These are phyloP conservation scores for Mortierella sp. DNA, from an alignment of 371 early-diverging fungal genomes.

Conservation along the genomic window DNA sequence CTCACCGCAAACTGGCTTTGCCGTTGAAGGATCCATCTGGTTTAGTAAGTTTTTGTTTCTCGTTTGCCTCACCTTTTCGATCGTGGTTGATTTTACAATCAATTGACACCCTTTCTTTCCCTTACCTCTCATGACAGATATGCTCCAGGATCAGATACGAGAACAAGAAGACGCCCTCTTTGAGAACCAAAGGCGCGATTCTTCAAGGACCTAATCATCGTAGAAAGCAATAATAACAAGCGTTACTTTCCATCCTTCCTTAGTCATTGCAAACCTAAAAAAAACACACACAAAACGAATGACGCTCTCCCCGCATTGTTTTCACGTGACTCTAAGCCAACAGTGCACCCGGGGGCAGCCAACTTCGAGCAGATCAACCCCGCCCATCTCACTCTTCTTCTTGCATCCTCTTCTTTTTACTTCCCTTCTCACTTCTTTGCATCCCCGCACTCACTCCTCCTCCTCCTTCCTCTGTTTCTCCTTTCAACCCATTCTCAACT, in stretches of 20 bases:
- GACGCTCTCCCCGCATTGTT: constrained; percentile 32
- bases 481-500: constrained; percentile 2
- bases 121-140: constrained; percentile 11
- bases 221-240: background rate
- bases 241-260: background rate
- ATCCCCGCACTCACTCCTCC: constrained; percentile 13
- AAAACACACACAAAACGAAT: background rate
- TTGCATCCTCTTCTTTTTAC: constrained; percentile 5
- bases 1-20: constrained; percentile 21
- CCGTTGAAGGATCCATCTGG: constrained; percentile 43
- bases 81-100: background rate
- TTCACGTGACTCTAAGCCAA: constrained; percentile 40
- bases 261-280: constrained; percentile 4
- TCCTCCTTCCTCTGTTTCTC: background rate
- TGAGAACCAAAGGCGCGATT: background rate
- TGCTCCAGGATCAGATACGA: constrained; percentile 45
- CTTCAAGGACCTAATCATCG: background rate
- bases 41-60: constrained; percentile 28
- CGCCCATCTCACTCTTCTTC: constrained; percentile 12
- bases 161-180: constrained; percentile 36
- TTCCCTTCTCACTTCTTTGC: constrained; percentile 4
- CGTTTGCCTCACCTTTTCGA: background rate
- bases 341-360: constrained; percentile 32
- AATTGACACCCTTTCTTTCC: background rate
- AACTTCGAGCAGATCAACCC: constrained; percentile 19